Evolutionary conservation across 108 stramenopile species (phyloP), one percentile per base, ranked within the genome.

Genomic region (Pelagomonas calceolata): DNA sequence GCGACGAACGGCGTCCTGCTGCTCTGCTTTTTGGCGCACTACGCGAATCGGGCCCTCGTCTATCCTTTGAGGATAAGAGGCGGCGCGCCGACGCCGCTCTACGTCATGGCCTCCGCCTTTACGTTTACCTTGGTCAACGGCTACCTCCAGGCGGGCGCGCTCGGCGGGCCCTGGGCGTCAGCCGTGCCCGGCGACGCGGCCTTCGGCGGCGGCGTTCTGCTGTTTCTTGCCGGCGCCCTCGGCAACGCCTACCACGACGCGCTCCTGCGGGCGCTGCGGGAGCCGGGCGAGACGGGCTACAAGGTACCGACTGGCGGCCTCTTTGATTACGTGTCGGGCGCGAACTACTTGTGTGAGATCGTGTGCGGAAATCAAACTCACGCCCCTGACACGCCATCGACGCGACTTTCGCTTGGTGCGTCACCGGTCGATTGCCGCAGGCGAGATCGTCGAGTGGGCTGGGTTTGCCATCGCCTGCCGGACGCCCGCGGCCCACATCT

Each of bases 61-160:
- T 94, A 92, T 76, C 95, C 95, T 26, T 64, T 93, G 32, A 69
- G 86, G 39, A 88, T 91, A 81, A 66, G 75, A 18, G 78, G 78
- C n/a, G 82, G 85, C 30, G 77, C 81, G 66, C 74, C 76, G 7
- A 86, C 91, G 65, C 92, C 91, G 29, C 30, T 92, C 17, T 36
- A 80, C 32, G 85, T 92, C 14, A 67, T 75, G 31, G 43, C 82
- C 21, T 72, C 81, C 60, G 92, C 91, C 17, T 44, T 72, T 15
- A 34, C 63, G 0, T 90, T 89, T 67, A 82, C 82, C 39, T 67
- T 60, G 7, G 31, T 78, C 68, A 95, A 95, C 82, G 89, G 92
- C 45, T 94, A 92, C 71, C 76, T 87, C 44, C 86, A 88, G 84
- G 66, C 72, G 72, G 67, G 79, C n/a, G n/a, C n/a, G n/a, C n/a